Evolutionary conservation across 106 monocot genomes (phyloP).

Genomic region (Triglochin maritima): DNA sequence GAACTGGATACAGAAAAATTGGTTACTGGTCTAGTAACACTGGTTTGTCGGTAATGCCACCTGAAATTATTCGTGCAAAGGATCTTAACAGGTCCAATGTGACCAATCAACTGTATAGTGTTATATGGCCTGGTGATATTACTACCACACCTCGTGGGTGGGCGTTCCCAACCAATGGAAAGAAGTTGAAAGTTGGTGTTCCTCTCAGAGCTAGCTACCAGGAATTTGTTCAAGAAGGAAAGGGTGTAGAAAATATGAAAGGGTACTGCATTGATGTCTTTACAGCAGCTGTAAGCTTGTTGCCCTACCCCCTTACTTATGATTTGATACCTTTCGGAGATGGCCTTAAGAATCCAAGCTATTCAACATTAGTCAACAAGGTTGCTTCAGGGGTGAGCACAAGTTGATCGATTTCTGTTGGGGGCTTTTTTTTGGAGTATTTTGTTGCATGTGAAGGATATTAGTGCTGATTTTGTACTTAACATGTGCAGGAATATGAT

Average conservation of each 20-base stretch:
- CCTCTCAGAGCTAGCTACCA: constrained; percentile 41
- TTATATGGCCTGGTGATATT: constrained; percentile 66
- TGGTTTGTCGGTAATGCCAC: constrained; percentile 39
- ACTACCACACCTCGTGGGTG: constrained; percentile 48
- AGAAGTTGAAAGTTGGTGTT: constrained; percentile 47
- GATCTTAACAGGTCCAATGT: constrained; percentile 18
- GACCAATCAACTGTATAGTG: constrained; percentile 31
- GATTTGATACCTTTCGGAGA: constrained; percentile 46
- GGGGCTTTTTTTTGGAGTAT: background rate
- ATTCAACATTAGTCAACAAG: constrained; percentile 31
- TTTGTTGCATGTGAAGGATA: background rate
- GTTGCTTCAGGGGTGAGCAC: constrained; percentile 52
- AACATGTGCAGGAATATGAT: constrained; percentile 47
- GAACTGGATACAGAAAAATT: constrained; percentile 39
- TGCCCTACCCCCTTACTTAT: constrained; percentile 63
- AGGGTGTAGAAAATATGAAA: constrained; percentile 13
- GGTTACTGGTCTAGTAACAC: constrained; percentile 77
- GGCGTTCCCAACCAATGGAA: constrained; percentile 61
- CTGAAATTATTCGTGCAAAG: constrained; percentile 41
- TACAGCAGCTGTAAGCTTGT: constrained; percentile 41
- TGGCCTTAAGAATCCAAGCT: constrained; percentile 56
- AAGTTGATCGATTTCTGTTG: background rate
- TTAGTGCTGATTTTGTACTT: constrained; percentile 1
- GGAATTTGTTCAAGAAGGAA: constrained; percentile 32
- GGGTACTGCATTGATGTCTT: constrained; percentile 81